Base-by-base conservation (phyloP, 1,139 yeast species). In the Candida buenavistaensis region DNA sequence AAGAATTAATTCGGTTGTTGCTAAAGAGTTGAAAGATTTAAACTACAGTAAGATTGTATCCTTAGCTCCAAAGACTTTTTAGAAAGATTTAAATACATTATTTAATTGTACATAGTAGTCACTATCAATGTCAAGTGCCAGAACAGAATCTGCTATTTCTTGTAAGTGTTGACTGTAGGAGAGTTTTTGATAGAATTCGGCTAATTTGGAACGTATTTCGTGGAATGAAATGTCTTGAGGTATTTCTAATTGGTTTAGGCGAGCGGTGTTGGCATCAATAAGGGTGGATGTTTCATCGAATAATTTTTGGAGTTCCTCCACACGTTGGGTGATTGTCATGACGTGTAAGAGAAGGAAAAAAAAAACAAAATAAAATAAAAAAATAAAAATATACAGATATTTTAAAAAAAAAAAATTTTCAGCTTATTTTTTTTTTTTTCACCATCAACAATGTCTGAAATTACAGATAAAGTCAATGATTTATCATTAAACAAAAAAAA, bases 1-100 rank as follows among this genome's bases (percentile, higher is more conserved):
- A 23, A 83, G 98, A 74, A 88, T 92, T 23, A 77, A 87, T 37
- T 82, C 92, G 26, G 95, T 87, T 35, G 97, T 92, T 21, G 96
- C 97, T 26, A 85, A 87, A 59, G 97, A 92, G 61, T 75, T 92
- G 46, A 81, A 82, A 64, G 88, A 85, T 44, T 81, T 80, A 64
- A 85, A 88, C 43, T 89, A 76, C 62, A 84, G 81, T 65, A 92
- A 92, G 68, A 82, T 92, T 39, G 88, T 89, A 30, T 75, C 97
- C 9, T 75, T 92, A 58, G 97, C 98, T 13, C 95, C 96, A 50
- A 82, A 87, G 62, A 85, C 88, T 14, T 78, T 82, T 45, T 85
- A 68, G 16, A 36, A 26, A 6, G 36, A 24, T 14, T 31, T 37
- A 13, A 32, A 29, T 31, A 35, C 38, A 28, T 35, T 32, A 16